Evolutionary conservation across 148 eudicot species (phyloP), one percentile per base, ranked within the genome.

Genomic region (Silene uniflora): DNA sequence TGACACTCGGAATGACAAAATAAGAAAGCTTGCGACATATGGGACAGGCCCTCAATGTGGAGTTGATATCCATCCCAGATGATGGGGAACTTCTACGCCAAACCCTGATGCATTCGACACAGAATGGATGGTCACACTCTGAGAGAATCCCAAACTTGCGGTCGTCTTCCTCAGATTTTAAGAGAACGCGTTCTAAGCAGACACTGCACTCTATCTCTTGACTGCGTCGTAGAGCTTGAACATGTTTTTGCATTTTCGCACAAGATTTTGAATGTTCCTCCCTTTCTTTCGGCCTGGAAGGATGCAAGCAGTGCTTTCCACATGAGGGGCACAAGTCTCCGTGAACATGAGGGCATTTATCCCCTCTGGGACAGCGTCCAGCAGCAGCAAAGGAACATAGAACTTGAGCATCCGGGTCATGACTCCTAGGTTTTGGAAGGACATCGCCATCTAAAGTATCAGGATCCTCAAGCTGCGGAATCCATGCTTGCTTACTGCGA

Each of bases 151-250:
- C 99, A 77, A 95, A 95, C 83, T 92, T 95, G 25, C 98, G 85
- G 74, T 95, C 98, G 44, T 86, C 78, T 25, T 87, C 60, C 47
- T 83, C 77, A 32, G 89, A 82, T 78, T 95, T 95, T 13, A 91
- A 83, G 74, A 95, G 93, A 61, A 95, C 97, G 56, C 88, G 89
- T 83, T 95, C 99, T 58, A 95, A 93, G 84, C 99, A 95, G 71
- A 95, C 99, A 65, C 92, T 83, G 77, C 99, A 95, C 81, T 95
- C 99, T 69, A 95, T 92, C 79, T 92, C 98, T 81, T 95, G 99
- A 81, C 99, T 95, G 29, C 78, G 89, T 76, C 84, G 86, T 73
- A 95, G 84, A 12, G 89, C 85, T 74, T 91, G 92, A 17, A 89
- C 83, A 44, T 91, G 85, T 61, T 82, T 93, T 60, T 90, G 96